A percentile compares a stretch with the other conserved stretches of the same genome.
Conservation (phyloP, 441 rosid species). For the Capsella rubella region DNA sequence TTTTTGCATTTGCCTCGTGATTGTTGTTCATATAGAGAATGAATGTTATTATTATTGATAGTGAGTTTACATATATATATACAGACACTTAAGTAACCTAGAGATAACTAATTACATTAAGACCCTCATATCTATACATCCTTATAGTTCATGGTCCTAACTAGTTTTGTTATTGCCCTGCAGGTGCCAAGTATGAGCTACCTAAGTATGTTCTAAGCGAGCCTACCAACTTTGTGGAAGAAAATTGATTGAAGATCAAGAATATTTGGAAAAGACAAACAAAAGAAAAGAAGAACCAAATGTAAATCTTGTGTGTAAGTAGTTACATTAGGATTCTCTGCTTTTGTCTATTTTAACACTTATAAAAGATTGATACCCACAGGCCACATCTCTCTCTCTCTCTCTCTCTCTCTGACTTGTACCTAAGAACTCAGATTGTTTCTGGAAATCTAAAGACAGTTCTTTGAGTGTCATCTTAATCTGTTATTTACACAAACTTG, state of each 20-base stretch:
- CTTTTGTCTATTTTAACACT: constrained; percentile 41
- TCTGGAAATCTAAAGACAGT: constrained; percentile 15
- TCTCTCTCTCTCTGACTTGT: constrained; percentile 40
- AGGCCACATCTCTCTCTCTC: constrained; percentile 28
- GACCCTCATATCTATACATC: too few relatives aligned
- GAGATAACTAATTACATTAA: too few relatives aligned
- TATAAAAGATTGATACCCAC: constrained; percentile 3
- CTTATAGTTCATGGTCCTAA: neutral
- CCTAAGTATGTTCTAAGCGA: constrained; percentile 90
- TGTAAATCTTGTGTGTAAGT: constrained; percentile 47
- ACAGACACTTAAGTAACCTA: too few relatives aligned
- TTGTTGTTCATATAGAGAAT: neutral
- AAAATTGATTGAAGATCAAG: constrained; percentile 46
- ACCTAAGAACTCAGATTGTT: constrained; percentile 32
- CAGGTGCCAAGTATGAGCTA: constrained; percentile 90
- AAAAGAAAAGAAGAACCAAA: constrained; percentile 20
- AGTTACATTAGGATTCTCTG: constrained; percentile 46
- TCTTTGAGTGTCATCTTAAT: constrained; percentile 27
- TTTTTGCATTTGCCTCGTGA: neutral
- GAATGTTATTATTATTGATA: too few relatives aligned
- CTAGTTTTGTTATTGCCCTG: constrained; percentile 30
- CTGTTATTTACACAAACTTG: constrained; percentile 18
- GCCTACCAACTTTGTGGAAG: constrained; percentile 78
- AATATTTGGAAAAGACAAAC: constrained; percentile 27
- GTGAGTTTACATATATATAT: too few relatives aligned